Base-by-base conservation (phyloP, 352 stramenopile species). In the Labyrinthula sp. region DNA sequence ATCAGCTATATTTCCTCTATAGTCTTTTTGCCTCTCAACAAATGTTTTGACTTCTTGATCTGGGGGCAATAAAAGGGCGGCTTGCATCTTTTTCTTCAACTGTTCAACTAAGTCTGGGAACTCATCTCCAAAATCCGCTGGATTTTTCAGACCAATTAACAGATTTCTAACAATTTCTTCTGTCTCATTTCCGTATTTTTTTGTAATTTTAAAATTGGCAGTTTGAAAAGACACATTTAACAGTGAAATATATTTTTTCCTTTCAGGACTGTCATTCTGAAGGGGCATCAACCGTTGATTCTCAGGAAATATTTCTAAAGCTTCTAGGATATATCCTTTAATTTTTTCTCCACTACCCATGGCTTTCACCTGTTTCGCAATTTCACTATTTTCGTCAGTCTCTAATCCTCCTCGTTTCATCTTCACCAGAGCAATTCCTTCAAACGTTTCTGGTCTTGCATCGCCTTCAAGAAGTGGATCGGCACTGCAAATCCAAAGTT, bases 181-280 rank as follows among this genome's bases (percentile, higher is more conserved):
- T 14, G 37, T 35, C 15, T 27, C 30, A 20, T 14, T 4, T 7
- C 43, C 43, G 43, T 52, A 52, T 15, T 45, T 15, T 6, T 43
- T 28, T 35, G 40, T 52, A 24, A 52, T 17, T 15, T 52, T 50
- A 14, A 54, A 52, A 14, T 52, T 45, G 17, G 17, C 17, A n/a
- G 17, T 52, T 35, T 52, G 43, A 28, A 52, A 52, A 25, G 33
- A 15, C 8, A 52, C 30, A 20, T 33, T 52, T 21, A 27, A 15
- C 43, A 39, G 43, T 35, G 47, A 36, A 28, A 15, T 15, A 0
- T 18, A 21, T 28, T 52, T 31, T 14, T 18, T 20, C 5, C 5
- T 35, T 15, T 30, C 43, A 17, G n/a, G 17, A 35, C 33, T 29
- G 35, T 9, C 36, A 10, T 17, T 36, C 43, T 47, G 34, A 15